These are phyloP conservation scores for Kwoniella shandongensis DNA, from an alignment of 768 basidiomycete genomes.

Conservation along the genomic window DNA sequence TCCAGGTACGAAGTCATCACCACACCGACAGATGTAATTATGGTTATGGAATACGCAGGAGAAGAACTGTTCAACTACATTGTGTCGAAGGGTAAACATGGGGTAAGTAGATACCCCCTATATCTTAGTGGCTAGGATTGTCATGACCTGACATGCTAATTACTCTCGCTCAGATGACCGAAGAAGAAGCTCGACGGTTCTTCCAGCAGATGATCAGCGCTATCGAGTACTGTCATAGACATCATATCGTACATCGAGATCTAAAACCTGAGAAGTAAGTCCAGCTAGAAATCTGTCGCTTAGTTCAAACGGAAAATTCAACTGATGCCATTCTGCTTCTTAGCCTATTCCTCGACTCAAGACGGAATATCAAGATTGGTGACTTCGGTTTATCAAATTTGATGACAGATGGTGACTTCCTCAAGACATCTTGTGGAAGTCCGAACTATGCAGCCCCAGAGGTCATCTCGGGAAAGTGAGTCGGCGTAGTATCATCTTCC, in stretches of 20 bases:
- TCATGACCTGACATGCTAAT: background rate
- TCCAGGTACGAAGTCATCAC: slow-evolving; percentile 68
- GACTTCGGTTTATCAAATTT: slow-evolving; percentile 97
- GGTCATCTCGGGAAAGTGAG: slow-evolving; percentile 82
- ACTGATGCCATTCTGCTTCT: background rate
- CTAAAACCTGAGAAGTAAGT: slow-evolving; percentile 88
- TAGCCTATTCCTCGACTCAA: slow-evolving; percentile 54
- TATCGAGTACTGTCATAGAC: slow-evolving; percentile 91
- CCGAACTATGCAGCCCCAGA: slow-evolving; percentile 99
- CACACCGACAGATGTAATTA: slow-evolving; percentile 92
- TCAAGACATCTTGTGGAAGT: slow-evolving; percentile 95
- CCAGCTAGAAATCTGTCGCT: slow-evolving; percentile 76
- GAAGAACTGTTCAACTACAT: slow-evolving; percentile 99
- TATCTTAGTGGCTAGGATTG: background rate
- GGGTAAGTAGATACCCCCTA: slow-evolving; percentile 35
- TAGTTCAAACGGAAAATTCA: background rate
- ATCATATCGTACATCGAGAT: slow-evolving; percentile 97
- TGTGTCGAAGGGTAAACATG: slow-evolving; percentile 71
- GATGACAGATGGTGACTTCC: slow-evolving; percentile 92
- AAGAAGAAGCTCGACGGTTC: slow-evolving; percentile 82
- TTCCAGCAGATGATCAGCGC: slow-evolving; percentile 98
- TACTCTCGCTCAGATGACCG: slow-evolving; percentile 65
- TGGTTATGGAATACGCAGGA: slow-evolving; percentile 93
- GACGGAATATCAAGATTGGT: slow-evolving; percentile 81
- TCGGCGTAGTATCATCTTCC: background rate